Base-by-base conservation (phyloP, 306 rosid species). In the Potentilla sterilis region DNA sequence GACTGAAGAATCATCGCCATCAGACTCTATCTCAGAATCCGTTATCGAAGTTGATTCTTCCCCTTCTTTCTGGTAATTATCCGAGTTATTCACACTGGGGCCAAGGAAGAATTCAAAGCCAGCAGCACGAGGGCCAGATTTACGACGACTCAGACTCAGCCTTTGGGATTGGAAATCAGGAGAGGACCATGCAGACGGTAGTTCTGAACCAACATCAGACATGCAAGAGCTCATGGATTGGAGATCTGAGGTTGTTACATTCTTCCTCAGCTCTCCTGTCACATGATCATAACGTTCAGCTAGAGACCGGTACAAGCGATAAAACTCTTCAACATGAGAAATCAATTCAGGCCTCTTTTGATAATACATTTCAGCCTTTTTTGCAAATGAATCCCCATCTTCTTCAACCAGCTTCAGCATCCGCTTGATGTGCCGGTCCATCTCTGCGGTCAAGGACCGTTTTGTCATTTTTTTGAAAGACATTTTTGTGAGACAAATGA, bases 81-180 rank as follows among this genome's bases (percentile, higher is more conserved):
- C 97, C 15, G 86, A 85, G 75, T 73, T 84, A 82, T 80, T 88
- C 49, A 87, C 93, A 74, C 92, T 84, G 11, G 92, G 37, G 49
- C 99, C 99, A 78, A 92, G 99, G 79, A 95, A 95, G 92, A 77
- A 83, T 67, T 92, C 99, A 81, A 95, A 95, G 66, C 99, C 99
- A 21, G 97, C 93, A 74, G 99, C 97, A 68, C 99, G 92, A 77
- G 76, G 86, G 40, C 87, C 65, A 35, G 92, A 85, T 84, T 75
- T 85, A 34, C 80, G 88, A 40, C 82, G 98, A 9, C 82, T 74
- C 52, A 77, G 98, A 9, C 81, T 72, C 52, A 75, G 2, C 77
- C 55, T 84, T 54, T 34, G 83, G n/a, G 69, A 13, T 74, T 74
- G 77, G 35, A 32, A 4, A 48, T 88, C 86, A 48, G 96, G 89